phyloP scores from a whole-genome alignment of 371 early-diverging fungal genomes.

The Apophysomyces sp. region DNA sequence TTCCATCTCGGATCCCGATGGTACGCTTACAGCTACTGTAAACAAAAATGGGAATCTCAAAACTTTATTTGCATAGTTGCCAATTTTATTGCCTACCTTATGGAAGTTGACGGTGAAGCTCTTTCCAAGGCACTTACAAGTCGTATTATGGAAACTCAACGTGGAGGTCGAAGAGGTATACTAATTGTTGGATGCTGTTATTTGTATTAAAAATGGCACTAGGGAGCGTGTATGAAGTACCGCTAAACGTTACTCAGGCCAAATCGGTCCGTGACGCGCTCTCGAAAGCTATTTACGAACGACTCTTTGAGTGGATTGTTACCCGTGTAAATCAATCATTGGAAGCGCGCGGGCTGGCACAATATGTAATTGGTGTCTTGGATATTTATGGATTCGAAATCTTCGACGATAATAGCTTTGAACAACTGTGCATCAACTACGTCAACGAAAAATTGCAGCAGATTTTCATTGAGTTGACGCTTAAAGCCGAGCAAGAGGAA shows the following conservation, averaged over 20 bases:
- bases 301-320: conserved; percentile 91
- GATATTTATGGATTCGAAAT: conserved; percentile 98
- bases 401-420: conserved; percentile 97
- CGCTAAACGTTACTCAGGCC: conserved; percentile 81
- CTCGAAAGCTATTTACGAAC: conserved; percentile 81
- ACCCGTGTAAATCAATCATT: conserved; percentile 78
- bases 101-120: conserved; percentile 66
- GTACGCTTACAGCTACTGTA: conserved; percentile 25
- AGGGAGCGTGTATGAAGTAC: conserved; percentile 75
- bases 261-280: conserved; percentile 83
- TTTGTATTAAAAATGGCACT: not conserved
- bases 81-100: conserved; percentile 74
- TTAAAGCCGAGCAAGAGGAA: conserved; percentile 98
- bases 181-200: not conserved
- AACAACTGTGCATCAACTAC: conserved; percentile 99
- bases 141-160: conserved; percentile 76
- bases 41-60: not conserved
- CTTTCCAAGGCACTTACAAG: conserved; percentile 68
- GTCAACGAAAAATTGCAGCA: conserved; percentile 99
- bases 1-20: conserved; percentile 62
- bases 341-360: conserved; percentile 60
- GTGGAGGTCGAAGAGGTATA: conserved; percentile 76
- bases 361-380: conserved; percentile 89
- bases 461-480: conserved; percentile 98
- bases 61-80: conserved; percentile 47